Evolutionary conservation across 2,329 filamentous ascomycete genomes (phyloP), one percentile per base, ranked within the genome.

Genomic region (Macrophomina phaseolina): DNA sequence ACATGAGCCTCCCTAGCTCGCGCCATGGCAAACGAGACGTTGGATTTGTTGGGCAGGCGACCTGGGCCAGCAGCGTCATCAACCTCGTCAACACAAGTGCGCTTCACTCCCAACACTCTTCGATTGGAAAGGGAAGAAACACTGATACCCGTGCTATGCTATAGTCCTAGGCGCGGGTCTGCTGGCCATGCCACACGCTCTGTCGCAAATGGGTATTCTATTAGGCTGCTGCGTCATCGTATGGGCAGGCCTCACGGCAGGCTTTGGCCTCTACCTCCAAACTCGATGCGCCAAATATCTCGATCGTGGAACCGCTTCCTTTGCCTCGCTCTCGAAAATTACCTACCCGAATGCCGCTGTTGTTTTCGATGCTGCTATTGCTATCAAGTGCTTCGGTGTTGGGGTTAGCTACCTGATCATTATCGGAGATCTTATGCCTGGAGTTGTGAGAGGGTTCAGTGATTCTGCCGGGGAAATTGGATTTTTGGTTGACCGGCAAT

Each of bases 371-470:
- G 90, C 90, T 6, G 95, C 95, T 5, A 99, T 99, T 76, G 93
- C 94, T 12, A 89, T 99, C 75, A 99, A 99, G 78, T 99, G 95
- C 80, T 99, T 99, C 76, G 95, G 95, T 45, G 95, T 99, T 9
- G 95, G 92, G 28, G 92, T 98, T 68, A 97, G 93, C 73, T 99
- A 99, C 81, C 87, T 99, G 73, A 99, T 99, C 75, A 98, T 99
- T 74, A 98, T 99, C 72, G 95, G 95, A 61, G 95, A 99, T 77
- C 83, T 99, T 69, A 99, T 99, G 95, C 95, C 95, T 0, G 94
- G 93, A 46, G 95, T 99, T 9, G 89, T 95, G 30, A 82, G 88
- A 68, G 95, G 94, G 4, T 94, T 99, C 78, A 87, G 88, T 68
- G 85, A 86, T 56, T 81, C 83, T 60, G 58, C 58, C 38, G 86